Conservation (phyloP, 2,329 filamentous ascomycete genomes). For the Thermoascus crustaceus region DNA sequence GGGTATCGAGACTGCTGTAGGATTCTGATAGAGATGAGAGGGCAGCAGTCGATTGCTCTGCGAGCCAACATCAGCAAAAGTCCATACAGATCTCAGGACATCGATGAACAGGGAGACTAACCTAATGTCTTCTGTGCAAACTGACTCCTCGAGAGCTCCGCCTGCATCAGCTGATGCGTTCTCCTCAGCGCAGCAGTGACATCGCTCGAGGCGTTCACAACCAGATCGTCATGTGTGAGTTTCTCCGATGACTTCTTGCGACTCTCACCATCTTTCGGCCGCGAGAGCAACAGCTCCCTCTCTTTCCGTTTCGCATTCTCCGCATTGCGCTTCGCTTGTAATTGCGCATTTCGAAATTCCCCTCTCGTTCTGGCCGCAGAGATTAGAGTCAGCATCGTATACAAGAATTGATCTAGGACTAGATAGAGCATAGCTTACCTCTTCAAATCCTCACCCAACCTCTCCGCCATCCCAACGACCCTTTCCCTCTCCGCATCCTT, state of each 20-base stretch:
- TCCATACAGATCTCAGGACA: neutral
- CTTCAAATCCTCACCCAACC: slow-evolving; percentile 62
- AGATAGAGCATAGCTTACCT: slow-evolving; percentile 42
- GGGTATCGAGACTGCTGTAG: slow-evolving; percentile 69
- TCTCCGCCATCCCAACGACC: slow-evolving; percentile 57
- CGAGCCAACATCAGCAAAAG: slow-evolving; percentile 7
- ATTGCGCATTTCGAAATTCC: slow-evolving; percentile 72
- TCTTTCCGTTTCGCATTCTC: slow-evolving; percentile 67
- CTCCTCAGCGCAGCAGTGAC: slow-evolving; percentile 76
- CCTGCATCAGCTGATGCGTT: slow-evolving; percentile 78
- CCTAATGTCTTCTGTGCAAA: slow-evolving; percentile 81
- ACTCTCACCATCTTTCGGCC: slow-evolving; percentile 24
- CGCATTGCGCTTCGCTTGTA: slow-evolving; percentile 67
- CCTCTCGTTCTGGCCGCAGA: slow-evolving; percentile 43
- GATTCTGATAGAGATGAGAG: slow-evolving; percentile 72
- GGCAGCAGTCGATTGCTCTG: slow-evolving; percentile 69
- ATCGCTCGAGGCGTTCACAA: slow-evolving; percentile 67
- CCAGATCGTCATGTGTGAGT: slow-evolving; percentile 62
- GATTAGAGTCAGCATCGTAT: neutral
- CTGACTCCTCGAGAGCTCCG: slow-evolving; percentile 74
- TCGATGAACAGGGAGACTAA: slow-evolving; percentile 14
- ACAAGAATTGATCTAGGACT: neutral
- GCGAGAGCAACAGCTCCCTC: slow-evolving; percentile 64
- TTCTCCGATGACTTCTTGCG: slow-evolving; percentile 36
- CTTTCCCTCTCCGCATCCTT: slow-evolving; percentile 57